Percentiles rank a stretch among this genome's conserved stretches.
Conservation (phyloP, 2,329 filamentous ascomycete genomes). For the Drechslerella dactyloides region DNA sequence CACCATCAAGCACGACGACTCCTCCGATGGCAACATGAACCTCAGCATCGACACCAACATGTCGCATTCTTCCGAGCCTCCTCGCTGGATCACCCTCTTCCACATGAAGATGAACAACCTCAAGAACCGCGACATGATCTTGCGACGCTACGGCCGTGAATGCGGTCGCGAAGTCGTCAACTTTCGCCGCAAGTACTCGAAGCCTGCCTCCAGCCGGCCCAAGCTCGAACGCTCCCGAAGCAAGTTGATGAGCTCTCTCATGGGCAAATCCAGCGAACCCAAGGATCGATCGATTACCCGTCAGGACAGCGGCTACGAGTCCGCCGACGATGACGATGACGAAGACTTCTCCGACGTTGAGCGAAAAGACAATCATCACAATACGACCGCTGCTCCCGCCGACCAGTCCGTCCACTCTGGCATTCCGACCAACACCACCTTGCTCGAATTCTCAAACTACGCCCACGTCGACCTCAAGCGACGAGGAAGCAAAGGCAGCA, state of each 20-base stretch:
- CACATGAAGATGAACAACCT: constrained; percentile 95
- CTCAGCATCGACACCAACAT: constrained; percentile 83
- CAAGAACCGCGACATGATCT: constrained; percentile 81
- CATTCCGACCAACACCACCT: constrained; percentile 74
- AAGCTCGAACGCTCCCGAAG: constrained; percentile 67
- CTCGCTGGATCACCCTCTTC: constrained; percentile 78
- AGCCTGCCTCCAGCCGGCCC: constrained; percentile 63
- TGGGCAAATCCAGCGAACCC: constrained; percentile 63
- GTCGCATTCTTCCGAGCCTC: constrained; percentile 62
- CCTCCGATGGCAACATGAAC: constrained; percentile 97
- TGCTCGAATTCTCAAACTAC: constrained; percentile 96
- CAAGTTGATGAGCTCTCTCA: constrained; percentile 66
- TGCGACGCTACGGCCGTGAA: constrained; percentile 88
- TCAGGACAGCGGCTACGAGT: constrained; percentile 68
- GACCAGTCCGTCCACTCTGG: constrained; percentile 56
- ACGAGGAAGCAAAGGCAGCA: constrained; percentile 69
- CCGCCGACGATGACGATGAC: constrained; percentile 60
- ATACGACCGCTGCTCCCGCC: constrained; percentile 52
- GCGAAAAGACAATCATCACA: constrained; percentile 56
- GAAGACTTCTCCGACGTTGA: constrained; percentile 54
- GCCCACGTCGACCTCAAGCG: constrained; percentile 84
- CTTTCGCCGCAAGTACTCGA: constrained; percentile 73
- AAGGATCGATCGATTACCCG: constrained; percentile 62
- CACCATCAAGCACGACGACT: constrained; percentile 86
- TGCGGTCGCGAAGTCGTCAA: constrained; percentile 93